Evolutionary conservation across 352 stramenopile species (phyloP).

Genomic region (Pythium monospermum): DNA sequence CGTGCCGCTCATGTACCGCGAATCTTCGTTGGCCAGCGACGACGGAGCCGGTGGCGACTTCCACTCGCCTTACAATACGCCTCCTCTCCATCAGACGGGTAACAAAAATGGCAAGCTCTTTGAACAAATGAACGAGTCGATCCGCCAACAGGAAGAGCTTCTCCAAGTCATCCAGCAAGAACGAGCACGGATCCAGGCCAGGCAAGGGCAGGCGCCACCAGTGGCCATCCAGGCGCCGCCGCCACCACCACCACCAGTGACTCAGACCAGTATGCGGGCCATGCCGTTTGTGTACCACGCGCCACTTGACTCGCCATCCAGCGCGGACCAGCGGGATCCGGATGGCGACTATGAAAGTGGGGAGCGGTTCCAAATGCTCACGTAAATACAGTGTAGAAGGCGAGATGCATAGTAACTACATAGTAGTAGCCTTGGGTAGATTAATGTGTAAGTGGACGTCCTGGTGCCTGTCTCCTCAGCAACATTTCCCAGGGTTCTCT

Average conservation of each 20-base stretch:
- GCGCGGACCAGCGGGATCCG: too few relatives aligned
- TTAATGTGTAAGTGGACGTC: too few relatives aligned
- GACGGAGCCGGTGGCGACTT: too few relatives aligned
- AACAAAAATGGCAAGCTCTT: slow-evolving; percentile 7
- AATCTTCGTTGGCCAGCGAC: not conserved
- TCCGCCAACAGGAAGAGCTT: slow-evolving; percentile 23
- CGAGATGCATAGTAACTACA: not conserved
- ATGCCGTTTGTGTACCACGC: not conserved
- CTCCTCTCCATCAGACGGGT: too few relatives aligned
- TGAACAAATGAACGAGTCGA: slow-evolving; percentile 23
- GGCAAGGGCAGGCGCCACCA: too few relatives aligned
- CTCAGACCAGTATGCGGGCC: too few relatives aligned
- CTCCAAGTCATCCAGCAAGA: slow-evolving; percentile 23
- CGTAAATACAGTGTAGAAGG: not conserved
- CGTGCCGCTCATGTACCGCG: not conserved
- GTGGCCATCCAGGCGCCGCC: slow-evolving; percentile 7
- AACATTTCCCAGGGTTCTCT: too few relatives aligned
- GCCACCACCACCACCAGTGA: not conserved
- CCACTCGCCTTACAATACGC: not conserved
- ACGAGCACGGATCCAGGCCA: slow-evolving; percentile 16
- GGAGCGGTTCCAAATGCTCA: not conserved
- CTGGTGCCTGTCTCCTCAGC: too few relatives aligned
- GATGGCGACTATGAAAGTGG: not conserved
- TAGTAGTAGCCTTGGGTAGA: too few relatives aligned
- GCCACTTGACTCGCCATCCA: not conserved